phyloP scores from a whole-genome alignment of 2,329 filamentous ascomycete genomes.

The Metarhizium humberi region DNA sequence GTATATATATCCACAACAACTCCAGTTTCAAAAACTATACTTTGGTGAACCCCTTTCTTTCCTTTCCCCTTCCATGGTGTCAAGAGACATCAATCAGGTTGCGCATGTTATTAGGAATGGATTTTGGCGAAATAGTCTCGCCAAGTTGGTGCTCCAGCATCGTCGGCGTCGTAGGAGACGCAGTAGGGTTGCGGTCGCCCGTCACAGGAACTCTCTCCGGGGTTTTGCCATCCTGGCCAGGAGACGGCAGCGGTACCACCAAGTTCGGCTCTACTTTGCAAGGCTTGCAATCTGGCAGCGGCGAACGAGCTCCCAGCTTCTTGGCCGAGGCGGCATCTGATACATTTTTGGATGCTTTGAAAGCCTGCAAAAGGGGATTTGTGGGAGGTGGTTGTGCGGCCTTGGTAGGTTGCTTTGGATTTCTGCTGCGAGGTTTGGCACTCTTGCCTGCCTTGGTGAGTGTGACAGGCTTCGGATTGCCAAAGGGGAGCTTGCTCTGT shows the following conservation, averaged over 20 bases:
- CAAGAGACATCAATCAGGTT: conserved; percentile 22
- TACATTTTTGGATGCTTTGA: conserved; percentile 33
- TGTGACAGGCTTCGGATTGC: conserved; percentile 9
- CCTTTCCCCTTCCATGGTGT: neutral
- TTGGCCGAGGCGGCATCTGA: conserved; percentile 14
- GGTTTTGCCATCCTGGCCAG: neutral
- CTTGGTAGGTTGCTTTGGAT: conserved; percentile 24
- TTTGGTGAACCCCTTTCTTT: neutral
- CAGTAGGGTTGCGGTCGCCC: neutral
- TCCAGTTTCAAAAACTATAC: neutral
- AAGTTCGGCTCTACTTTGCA: neutral
- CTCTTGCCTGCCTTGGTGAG: conserved; percentile 12
- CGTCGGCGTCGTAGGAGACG: conserved; percentile 12
- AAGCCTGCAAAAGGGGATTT: conserved; percentile 29
- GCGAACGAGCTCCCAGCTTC: conserved; percentile 8
- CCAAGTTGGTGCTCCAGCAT: conserved; percentile 1
- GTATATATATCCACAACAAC: neutral
- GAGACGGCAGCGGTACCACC: neutral
- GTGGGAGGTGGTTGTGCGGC: conserved; percentile 28
- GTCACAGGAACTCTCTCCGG: conserved; percentile 1
- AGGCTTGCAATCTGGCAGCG: conserved; percentile 4
- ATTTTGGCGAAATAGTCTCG: conserved; percentile 34
- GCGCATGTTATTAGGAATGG: conserved; percentile 30
- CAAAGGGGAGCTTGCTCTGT: conserved; percentile 43
- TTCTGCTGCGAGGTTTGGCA: conserved; percentile 22